Conservation (phyloP, 805 yeast genomes). For the Candida qinlingensis region DNA sequence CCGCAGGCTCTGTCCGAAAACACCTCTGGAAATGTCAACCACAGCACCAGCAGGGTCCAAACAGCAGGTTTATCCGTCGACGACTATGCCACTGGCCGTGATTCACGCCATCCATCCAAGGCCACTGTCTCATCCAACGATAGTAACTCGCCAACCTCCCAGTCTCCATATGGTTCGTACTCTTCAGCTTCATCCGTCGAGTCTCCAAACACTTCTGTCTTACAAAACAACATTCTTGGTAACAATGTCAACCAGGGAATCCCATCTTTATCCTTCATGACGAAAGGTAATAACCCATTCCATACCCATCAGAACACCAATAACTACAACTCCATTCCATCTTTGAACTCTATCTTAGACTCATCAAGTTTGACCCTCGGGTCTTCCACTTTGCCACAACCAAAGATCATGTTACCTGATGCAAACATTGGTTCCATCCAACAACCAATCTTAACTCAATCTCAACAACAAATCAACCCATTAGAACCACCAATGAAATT, state of each 20-base stretch:
- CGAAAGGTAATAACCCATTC: neutral
- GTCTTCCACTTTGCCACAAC: conserved; percentile 9
- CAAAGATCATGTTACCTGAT: conserved; percentile 10
- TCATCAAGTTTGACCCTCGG: conserved; percentile 5
- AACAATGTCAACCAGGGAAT: neutral
- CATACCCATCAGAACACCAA: neutral
- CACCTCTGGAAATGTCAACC: neutral
- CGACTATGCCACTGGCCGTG: neutral
- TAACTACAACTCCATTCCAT: conserved; percentile 19
- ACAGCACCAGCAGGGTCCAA: neutral
- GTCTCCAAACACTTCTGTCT: conserved; percentile 16
- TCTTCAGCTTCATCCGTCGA: conserved; percentile 24
- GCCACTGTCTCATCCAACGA: conserved; percentile 21
- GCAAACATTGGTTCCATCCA: conserved; percentile 6
- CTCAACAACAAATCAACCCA: neutral
- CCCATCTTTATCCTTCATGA: conserved; percentile 1
- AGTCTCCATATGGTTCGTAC: conserved; percentile 23
- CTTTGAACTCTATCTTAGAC: conserved; percentile 23
- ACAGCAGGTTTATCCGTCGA: neutral
- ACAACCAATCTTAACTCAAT: neutral
- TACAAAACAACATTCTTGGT: neutral
- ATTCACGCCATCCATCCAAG: conserved; percentile 15
- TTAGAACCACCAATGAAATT: conserved; percentile 21
- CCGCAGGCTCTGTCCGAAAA: conserved; percentile 2
- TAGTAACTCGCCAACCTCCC: conserved; percentile 24